A percentile compares a stretch with the other conserved stretches of the same genome.
phyloP scores from a whole-genome alignment of 768 basidiomycete species.

The Podaxis rugospora region DNA sequence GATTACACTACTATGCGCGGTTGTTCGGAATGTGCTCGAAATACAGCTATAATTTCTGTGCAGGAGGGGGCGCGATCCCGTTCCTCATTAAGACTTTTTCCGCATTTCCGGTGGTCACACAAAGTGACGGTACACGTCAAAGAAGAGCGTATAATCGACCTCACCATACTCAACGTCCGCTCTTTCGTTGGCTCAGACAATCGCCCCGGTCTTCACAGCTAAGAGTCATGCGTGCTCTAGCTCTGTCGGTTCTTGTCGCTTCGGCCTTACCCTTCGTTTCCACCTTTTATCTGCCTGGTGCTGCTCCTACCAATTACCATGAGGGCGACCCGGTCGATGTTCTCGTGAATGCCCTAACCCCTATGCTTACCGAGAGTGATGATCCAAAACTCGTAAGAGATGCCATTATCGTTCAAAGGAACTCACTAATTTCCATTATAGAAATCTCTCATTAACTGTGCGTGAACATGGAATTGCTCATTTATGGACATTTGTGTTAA shows the following conservation, averaged over 20 bases:
- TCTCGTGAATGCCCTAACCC: conserved; percentile 86
- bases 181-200: conserved; percentile 1
- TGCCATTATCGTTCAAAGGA: not conserved
- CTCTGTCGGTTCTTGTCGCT: conserved; percentile 15
- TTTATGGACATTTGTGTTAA: not conserved
- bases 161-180: conserved; percentile 9
- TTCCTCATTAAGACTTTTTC: not conserved
- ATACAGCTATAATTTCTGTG: not conserved
- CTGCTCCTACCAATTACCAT: conserved; percentile 82
- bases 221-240: conserved; percentile 20
- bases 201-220: not conserved
- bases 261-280: conserved; percentile 13
- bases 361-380: conserved; percentile 66
- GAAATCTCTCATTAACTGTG: conserved; percentile 93
- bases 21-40: not conserved
- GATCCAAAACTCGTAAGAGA: conserved; percentile 69
- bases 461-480: conserved; percentile 16
- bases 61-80: not conserved
- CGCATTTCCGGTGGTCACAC: conserved; percentile 3
- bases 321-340: conserved; percentile 72
- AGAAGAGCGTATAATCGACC: not conserved
- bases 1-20: not conserved
- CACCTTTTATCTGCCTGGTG: conserved; percentile 88
- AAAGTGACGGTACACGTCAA: conserved; percentile 11
- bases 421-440: conserved; percentile 23